Evolutionary conservation across 2,329 filamentous ascomycete genomes (phyloP).

Genomic region (Alternaria sp.): DNA sequence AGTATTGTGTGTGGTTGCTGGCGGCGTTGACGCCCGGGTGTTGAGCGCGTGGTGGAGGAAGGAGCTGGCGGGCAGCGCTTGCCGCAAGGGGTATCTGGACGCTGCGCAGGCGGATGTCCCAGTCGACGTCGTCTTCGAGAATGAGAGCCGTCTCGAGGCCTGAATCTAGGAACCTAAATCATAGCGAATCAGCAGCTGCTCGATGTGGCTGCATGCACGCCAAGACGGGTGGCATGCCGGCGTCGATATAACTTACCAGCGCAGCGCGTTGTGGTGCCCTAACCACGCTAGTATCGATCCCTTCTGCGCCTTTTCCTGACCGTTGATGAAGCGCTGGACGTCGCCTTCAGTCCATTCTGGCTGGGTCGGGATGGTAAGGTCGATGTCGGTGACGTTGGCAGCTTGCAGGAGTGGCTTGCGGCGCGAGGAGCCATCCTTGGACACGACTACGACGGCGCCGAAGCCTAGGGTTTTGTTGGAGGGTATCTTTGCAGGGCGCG

Average conservation of each 20-base stretch:
- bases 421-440: conserved; percentile 48
- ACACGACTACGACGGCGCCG: conserved; percentile 52
- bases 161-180: conserved; percentile 50
- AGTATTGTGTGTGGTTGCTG: conserved; percentile 46
- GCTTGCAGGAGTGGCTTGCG: conserved; percentile 50
- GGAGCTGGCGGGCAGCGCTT: conserved; percentile 47
- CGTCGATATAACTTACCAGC: conserved; percentile 37
- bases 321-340: conserved; percentile 46
- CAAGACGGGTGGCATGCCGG: conserved; percentile 12
- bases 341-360: conserved; percentile 52
- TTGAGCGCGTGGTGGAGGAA: conserved; percentile 37
- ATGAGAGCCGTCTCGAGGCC: conserved; percentile 52
- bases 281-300: conserved; percentile 55
- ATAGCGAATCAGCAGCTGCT: conserved; percentile 19
- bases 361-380: conserved; percentile 52
- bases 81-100: conserved; percentile 52
- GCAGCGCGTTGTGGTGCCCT: conserved; percentile 52
- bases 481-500: conserved; percentile 32
- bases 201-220: conserved; percentile 9
- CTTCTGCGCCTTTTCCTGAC: conserved; percentile 42
- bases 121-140: conserved; percentile 56
- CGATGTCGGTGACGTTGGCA: conserved; percentile 52
- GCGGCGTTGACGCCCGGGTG: conserved; percentile 24
- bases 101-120: conserved; percentile 54
- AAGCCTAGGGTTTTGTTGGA: conserved; percentile 50